Evolutionary conservation across 352 stramenopile genomes (phyloP), one percentile per base, ranked within the genome.

Genomic region (Blastocystis sp.): DNA sequence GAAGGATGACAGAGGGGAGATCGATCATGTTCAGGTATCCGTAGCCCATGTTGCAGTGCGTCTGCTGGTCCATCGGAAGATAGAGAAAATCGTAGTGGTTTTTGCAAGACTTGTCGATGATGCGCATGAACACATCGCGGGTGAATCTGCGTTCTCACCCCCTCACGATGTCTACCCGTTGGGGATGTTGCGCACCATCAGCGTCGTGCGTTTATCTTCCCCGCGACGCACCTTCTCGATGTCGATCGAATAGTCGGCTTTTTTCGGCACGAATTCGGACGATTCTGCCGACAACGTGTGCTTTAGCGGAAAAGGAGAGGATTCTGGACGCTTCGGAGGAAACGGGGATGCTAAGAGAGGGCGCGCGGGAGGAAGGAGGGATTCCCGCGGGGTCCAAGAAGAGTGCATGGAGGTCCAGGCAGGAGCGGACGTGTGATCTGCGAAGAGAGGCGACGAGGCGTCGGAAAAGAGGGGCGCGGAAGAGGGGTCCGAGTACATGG

Each of bases 41-140:
- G 89, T 99, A 99, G 29, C 96, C 96, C 91, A 98, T 95, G 90
- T 99, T 99, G 90, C 96, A 99, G 89, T 97, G 96, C 89, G 98
- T 99, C 91, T 98, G 98, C 89, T 99, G 98, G 90, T 99, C 96
- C 84, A 99, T 99, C n/a, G 96, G 96, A 63, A 99, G 89, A 90
- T 99, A 99, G 88, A 99, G 98, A 86, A 99, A 99, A 88, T 98
- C 95, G 84, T 95, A 96, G 49, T 93, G 91, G 24, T 95, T 95
- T 76, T 95, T 91, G 85, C 92, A 92, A 36, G 92, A 92, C 56
- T 91, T 90, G 76, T 97, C 95, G 88, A 99, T 97, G 92, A 99
- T 96, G 1, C 93, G 79, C 7, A 99, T 89, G 18, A 99, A 89
- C 94, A 99, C 98, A 84, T 97, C 90, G 88, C 98, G 96, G 3